phyloP scores from a whole-genome alignment of 768 basidiomycete genomes.

The Psilocybe subaeruginosa region DNA sequence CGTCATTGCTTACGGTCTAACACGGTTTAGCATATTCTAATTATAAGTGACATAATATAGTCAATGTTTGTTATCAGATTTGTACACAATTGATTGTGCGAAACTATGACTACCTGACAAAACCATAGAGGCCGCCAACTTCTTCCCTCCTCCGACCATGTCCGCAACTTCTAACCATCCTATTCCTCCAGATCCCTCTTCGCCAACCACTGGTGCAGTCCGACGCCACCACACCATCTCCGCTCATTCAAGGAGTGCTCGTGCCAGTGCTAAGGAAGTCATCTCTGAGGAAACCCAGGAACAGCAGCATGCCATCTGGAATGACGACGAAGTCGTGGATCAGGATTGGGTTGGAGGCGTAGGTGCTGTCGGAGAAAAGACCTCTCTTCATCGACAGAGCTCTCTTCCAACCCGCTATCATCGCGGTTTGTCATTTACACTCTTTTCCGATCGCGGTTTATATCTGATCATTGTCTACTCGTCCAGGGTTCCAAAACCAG shows the following conservation, averaged over 20 bases:
- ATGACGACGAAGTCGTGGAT: conserved; percentile 78
- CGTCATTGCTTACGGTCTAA: conserved; percentile 5
- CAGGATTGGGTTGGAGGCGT: conserved; percentile 83
- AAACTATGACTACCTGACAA: conserved; percentile 26
- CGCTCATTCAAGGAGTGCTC: conserved; percentile 66
- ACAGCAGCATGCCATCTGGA: conserved; percentile 58
- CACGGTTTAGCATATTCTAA: background rate
- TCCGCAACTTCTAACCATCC: conserved; percentile 36
- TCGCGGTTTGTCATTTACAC: conserved; percentile 51
- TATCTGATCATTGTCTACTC: conserved; percentile 18
- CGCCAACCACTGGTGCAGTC: conserved; percentile 53
- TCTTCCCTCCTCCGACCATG: conserved; percentile 30
- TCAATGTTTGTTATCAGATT: conserved; percentile 19
- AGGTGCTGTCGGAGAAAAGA: conserved; percentile 84
- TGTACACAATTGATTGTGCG: conserved; percentile 25
- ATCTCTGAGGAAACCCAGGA: conserved; percentile 70
- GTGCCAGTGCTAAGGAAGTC: conserved; percentile 60
- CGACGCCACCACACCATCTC: conserved; percentile 86
- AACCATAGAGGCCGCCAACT: conserved; percentile 18
- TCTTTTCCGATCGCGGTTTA: conserved; percentile 23
- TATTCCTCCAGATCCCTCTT: conserved; percentile 42
- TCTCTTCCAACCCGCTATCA: conserved; percentile 83
- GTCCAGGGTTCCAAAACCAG: conserved; percentile 55
- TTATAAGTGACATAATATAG: conserved; percentile 6
- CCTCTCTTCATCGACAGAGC: conserved; percentile 76